These are phyloP conservation scores for Metarhizium rileyi DNA, from an alignment of 2,329 filamentous ascomycete species.

Conservation along the genomic window DNA sequence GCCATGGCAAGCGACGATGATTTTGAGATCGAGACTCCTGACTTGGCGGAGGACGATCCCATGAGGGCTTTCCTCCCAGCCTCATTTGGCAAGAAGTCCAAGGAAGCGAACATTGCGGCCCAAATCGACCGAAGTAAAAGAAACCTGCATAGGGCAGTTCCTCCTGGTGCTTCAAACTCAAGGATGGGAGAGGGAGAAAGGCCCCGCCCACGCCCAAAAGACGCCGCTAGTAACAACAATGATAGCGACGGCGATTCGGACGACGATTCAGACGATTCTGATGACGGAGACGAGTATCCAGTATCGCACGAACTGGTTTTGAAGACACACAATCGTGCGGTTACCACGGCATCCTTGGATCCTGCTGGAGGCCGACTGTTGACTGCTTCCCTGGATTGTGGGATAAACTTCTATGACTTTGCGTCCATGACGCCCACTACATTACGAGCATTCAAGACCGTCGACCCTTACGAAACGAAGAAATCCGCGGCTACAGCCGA, in stretches of 20 bases:
- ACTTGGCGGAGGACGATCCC: constrained; percentile 53
- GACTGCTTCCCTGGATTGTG: constrained; percentile 87
- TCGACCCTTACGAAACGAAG: constrained; percentile 79
- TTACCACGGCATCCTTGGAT: constrained; percentile 79
- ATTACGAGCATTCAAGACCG: constrained; percentile 81
- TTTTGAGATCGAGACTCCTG: constrained; percentile 43
- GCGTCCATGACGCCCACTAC: constrained; percentile 92
- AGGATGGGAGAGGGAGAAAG: constrained; percentile 10
- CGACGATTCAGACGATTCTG: constrained; percentile 28
- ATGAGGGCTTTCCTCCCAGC: constrained; percentile 70
- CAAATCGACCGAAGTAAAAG: constrained; percentile 76
- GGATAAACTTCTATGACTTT: constrained; percentile 89
- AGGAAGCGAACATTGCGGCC: constrained; percentile 61
- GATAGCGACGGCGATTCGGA: constrained; percentile 16
- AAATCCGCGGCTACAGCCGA: constrained; percentile 58
- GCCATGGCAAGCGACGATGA: constrained; percentile 53
- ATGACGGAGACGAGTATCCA: constrained; percentile 81
- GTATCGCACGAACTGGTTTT: constrained; percentile 87
- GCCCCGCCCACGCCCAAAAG: constrained; percentile 6
- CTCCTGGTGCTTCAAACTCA: constrained; percentile 1
- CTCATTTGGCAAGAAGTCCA: constrained; percentile 75
- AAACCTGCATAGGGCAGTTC: constrained; percentile 18
- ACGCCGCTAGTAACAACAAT: constrained; percentile 10
- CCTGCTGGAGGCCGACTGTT: constrained; percentile 75
- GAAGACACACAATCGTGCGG: constrained; percentile 81